phyloP scores from a whole-genome alignment of 2,329 filamentous ascomycete species.

The Chaetomiaceae sp. region DNA sequence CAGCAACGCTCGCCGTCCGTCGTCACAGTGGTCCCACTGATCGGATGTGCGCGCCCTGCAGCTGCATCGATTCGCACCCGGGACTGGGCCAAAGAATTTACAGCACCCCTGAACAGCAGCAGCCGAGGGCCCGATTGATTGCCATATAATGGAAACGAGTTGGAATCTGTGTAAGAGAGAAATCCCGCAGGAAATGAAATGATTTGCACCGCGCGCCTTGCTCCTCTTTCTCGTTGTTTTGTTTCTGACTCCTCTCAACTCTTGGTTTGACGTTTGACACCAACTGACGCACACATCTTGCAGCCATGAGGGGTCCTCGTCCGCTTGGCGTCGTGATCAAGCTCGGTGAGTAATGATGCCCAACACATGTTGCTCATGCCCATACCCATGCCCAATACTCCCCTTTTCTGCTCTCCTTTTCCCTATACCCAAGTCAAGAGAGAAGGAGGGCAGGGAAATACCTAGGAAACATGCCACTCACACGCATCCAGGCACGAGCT shows the following conservation, averaged over 20 bases:
- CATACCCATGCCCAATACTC: no score
- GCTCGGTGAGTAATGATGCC: conserved; percentile 56
- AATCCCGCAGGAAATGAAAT: conserved; percentile 9
- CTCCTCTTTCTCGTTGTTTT: neutral
- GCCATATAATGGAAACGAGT: conserved; percentile 18
- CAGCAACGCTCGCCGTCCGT: neutral
- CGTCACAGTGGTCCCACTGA: conserved; percentile 12
- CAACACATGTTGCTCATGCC: no score
- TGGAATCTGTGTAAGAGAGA: conserved; percentile 17
- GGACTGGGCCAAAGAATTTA: conserved; percentile 5
- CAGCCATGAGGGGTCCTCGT: conserved; percentile 61
- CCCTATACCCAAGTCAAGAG: no score
- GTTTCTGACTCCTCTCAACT: conserved; percentile 5
- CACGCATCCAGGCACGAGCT: conserved; percentile 93
- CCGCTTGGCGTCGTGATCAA: conserved; percentile 79
- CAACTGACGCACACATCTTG: no score
- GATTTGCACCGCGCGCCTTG: neutral
- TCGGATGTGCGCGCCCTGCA: conserved; percentile 10
- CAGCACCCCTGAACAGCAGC: conserved; percentile 11
- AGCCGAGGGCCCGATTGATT: neutral
- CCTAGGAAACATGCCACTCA: conserved; percentile 6
- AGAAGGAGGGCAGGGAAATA: neutral
- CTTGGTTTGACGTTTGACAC: no score
- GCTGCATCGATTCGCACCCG: no score
- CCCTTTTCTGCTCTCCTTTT: no score